Evolutionary conservation across 768 basidiomycete genomes (phyloP).

Genomic region (Panaeolus cyanescens): DNA sequence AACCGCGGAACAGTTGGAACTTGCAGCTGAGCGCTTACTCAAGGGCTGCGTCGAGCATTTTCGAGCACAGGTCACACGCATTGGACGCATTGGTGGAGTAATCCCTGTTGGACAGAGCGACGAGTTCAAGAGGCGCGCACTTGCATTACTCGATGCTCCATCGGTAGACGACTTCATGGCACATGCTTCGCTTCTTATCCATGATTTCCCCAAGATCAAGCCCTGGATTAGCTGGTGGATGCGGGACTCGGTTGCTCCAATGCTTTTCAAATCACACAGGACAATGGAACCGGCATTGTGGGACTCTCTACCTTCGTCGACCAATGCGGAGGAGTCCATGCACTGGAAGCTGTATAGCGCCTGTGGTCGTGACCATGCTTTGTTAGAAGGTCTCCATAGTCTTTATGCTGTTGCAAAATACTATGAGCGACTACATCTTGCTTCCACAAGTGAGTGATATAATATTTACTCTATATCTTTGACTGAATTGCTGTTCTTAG

Average conservation of each 20-base stretch:
- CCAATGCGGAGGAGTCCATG: slow-evolving; percentile 31
- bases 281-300: slow-evolving; percentile 18
- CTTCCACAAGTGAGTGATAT: neutral
- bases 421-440: slow-evolving; percentile 8
- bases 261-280: slow-evolving; percentile 20
- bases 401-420: slow-evolving; percentile 3
- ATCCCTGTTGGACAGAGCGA: slow-evolving; percentile 13
- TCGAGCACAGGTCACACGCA: slow-evolving; percentile 21
- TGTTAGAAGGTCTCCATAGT: slow-evolving; percentile 14
- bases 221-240: slow-evolving; percentile 35
- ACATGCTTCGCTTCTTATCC: slow-evolving; percentile 5
- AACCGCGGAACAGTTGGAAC: slow-evolving; percentile 16
- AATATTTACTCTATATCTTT: neutral
- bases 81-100: slow-evolving; percentile 24
- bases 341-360: slow-evolving; percentile 27
- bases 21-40: slow-evolving; percentile 18
- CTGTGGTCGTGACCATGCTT: slow-evolving; percentile 16
- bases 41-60: slow-evolving; percentile 32
- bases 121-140: slow-evolving; percentile 15
- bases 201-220: slow-evolving; percentile 20
- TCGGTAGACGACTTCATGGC: slow-evolving; percentile 10
- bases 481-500: neutral
- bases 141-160: slow-evolving; percentile 9
- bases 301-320: slow-evolving; percentile 23
- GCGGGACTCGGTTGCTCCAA: slow-evolving; percentile 18